Conservation (phyloP, 1,139 yeast species). For the Geotrichum candidum region DNA sequence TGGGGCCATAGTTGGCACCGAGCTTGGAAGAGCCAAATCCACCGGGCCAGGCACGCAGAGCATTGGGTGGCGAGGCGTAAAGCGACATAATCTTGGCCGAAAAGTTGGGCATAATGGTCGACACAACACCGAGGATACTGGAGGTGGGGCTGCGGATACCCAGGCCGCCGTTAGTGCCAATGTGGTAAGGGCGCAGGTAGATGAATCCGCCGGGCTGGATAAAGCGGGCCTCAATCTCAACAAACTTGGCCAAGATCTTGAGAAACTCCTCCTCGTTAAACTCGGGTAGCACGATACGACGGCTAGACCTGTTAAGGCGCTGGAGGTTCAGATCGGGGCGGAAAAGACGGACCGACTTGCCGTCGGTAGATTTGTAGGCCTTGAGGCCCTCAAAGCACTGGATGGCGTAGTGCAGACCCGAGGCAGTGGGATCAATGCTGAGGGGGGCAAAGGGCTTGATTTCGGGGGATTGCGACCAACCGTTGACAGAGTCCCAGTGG, state of each 20-base stretch:
- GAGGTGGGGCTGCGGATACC: constrained; percentile 39
- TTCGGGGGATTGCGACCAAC: constrained; percentile 38
- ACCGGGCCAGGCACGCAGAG: constrained; percentile 45
- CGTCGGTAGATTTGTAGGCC: constrained; percentile 31
- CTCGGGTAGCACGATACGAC: constrained; percentile 39
- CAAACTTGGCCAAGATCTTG: constrained; percentile 37
- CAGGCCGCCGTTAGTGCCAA: constrained; percentile 36
- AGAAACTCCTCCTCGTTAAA: constrained; percentile 40
- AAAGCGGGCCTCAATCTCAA: constrained; percentile 35
- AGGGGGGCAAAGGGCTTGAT: constrained; percentile 40
- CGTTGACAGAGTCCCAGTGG: constrained; percentile 37
- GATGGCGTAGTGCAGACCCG: constrained; percentile 34
- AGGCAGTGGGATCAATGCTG: constrained; percentile 30
- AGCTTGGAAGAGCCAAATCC: constrained; percentile 44
- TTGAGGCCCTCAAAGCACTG: constrained; percentile 37
- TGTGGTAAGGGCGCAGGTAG: constrained; percentile 32
- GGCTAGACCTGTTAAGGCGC: constrained; percentile 40
- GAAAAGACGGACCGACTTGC: constrained; percentile 37
- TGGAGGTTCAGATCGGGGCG: constrained; percentile 41
- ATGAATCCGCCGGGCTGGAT: constrained; percentile 31
- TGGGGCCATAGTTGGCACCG: constrained; percentile 46
- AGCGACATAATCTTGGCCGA: constrained; percentile 36
- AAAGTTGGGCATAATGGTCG: constrained; percentile 34
- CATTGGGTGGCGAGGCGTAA: constrained; percentile 35
- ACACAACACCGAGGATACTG: constrained; percentile 39